Percentiles rank a stretch among this genome's conserved stretches.
These are phyloP conservation scores for Arachnomyces sp. DNA, from an alignment of 2,329 filamentous ascomycete species.

Conservation along the genomic window DNA sequence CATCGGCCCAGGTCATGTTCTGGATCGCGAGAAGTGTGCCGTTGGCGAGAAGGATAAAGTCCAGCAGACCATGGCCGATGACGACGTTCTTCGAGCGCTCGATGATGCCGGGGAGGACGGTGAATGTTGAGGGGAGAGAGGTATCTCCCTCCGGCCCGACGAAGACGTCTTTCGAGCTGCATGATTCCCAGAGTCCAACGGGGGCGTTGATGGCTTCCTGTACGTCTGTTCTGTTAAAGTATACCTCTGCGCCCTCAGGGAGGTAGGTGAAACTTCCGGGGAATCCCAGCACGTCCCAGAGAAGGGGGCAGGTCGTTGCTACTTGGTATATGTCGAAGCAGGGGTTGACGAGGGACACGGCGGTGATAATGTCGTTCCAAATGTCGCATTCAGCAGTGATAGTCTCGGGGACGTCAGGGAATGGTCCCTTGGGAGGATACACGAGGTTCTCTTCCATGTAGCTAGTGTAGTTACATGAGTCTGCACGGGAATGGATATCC, in stretches of 20 bases:
- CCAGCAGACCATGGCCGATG: constrained; percentile 63
- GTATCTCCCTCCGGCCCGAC: constrained; percentile 34
- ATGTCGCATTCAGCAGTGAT: constrained; percentile 49
- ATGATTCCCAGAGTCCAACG: constrained; percentile 52
- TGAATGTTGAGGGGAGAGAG: constrained; percentile 46
- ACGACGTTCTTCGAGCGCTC: constrained; percentile 66
- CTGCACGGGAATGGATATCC: constrained; percentile 32
- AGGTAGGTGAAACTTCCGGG: constrained; percentile 58
- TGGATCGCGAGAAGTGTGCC: constrained; percentile 66
- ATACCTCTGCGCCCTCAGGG: constrained; percentile 54
- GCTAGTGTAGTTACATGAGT: constrained; percentile 40
- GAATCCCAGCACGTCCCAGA: constrained; percentile 63
- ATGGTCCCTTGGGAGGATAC: constrained; percentile 59
- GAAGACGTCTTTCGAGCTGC: constrained; percentile 37
- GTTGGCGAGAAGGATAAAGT: constrained; percentile 60
- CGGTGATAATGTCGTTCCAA: constrained; percentile 49
- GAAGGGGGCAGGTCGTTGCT: constrained; percentile 61
- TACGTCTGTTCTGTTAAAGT: constrained; percentile 65
- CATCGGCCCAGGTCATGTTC: constrained; percentile 73
- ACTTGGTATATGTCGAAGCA: constrained; percentile 76
- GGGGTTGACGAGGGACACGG: constrained; percentile 56
- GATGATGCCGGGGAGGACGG: constrained; percentile 61
- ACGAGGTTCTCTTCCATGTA: constrained; percentile 47
- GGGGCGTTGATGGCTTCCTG: constrained; percentile 62
- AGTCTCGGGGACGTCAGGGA: constrained; percentile 46